A percentile compares a stretch with the other conserved stretches of the same genome.
phyloP scores from a whole-genome alignment of 805 yeast genomes.

The Yarrowia keelungensis region DNA sequence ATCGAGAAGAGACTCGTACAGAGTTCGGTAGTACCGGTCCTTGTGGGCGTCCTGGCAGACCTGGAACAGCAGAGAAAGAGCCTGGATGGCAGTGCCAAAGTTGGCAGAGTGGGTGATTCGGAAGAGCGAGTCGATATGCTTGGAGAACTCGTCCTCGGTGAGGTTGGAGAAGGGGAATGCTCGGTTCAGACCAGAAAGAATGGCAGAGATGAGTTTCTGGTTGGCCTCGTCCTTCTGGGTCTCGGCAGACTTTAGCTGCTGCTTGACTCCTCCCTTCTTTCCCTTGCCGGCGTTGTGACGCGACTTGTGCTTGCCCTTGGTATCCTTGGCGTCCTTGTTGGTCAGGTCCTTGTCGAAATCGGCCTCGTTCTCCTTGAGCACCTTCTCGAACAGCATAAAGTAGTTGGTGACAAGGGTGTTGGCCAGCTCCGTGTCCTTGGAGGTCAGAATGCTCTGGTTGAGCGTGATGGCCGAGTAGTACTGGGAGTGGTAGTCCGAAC shows the following conservation, averaged over 20 bases:
- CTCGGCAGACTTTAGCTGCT: slow-evolving; percentile 45
- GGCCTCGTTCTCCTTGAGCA: slow-evolving; percentile 68
- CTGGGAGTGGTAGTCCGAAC: slow-evolving; percentile 79
- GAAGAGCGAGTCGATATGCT: slow-evolving; percentile 84
- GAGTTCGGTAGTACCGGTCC: slow-evolving; percentile 78
- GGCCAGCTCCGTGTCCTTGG: slow-evolving; percentile 79
- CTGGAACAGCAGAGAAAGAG: slow-evolving; percentile 83
- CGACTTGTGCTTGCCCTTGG: slow-evolving; percentile 56
- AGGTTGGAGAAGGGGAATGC: slow-evolving; percentile 91
- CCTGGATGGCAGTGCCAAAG: slow-evolving; percentile 93
- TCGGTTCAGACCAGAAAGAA: slow-evolving; percentile 93
- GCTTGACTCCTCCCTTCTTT: slow-evolving; percentile 67
- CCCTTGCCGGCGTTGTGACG: slow-evolving; percentile 83
- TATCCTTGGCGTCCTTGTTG: slow-evolving; percentile 40
- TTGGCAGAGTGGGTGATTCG: slow-evolving; percentile 92
- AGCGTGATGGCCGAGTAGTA: slow-evolving; percentile 88
- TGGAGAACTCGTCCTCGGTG: slow-evolving; percentile 66
- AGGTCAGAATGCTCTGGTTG: slow-evolving; percentile 89
- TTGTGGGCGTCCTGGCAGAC: slow-evolving; percentile 59
- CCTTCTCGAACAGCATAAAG: slow-evolving; percentile 83
- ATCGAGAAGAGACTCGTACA: slow-evolving; percentile 89
- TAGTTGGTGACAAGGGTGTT: slow-evolving; percentile 83
- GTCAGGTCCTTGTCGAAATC: slow-evolving; percentile 52
- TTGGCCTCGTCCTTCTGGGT: slow-evolving; percentile 69
- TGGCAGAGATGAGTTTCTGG: slow-evolving; percentile 84